Percentiles rank a stretch among this genome's conserved stretches.
phyloP scores from a whole-genome alignment of 2,329 filamentous ascomycete genomes.

The Coniochaeta sp. region DNA sequence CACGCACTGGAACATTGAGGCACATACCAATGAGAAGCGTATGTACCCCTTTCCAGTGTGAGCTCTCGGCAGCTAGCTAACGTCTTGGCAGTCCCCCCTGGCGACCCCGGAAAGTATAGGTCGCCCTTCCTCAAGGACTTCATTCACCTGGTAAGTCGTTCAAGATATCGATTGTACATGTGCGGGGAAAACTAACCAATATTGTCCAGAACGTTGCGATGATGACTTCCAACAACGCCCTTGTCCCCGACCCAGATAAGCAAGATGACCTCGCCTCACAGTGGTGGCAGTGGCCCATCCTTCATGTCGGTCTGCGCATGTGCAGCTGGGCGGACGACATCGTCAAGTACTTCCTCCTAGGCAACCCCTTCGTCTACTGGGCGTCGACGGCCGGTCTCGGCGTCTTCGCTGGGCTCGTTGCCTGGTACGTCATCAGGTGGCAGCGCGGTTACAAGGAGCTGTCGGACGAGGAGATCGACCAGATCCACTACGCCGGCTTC shows the following conservation, averaged over 20 bases:
- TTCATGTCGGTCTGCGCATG: slow-evolving; percentile 95
- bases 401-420: slow-evolving; percentile 62
- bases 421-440: slow-evolving; percentile 90
- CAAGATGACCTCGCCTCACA: slow-evolving; percentile 94
- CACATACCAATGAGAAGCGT: slow-evolving; percentile 90
- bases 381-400: slow-evolving; percentile 75
- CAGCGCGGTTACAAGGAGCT: slow-evolving; percentile 90
- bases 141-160: slow-evolving; percentile 53
- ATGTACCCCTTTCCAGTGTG: slow-evolving; percentile 23
- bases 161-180: background rate
- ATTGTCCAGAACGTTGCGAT: slow-evolving; percentile 81
- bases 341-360: slow-evolving; percentile 97
- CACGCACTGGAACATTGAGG: slow-evolving; percentile 98
- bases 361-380: slow-evolving; percentile 96
- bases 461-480: slow-evolving; percentile 72
- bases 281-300: slow-evolving; percentile 98
- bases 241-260: slow-evolving; percentile 96
- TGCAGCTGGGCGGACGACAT: slow-evolving; percentile 95
- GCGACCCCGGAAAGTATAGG: slow-evolving; percentile 86
- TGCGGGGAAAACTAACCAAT: no score
- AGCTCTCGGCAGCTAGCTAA: slow-evolving; percentile 23
- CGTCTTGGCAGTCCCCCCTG: slow-evolving; percentile 62
- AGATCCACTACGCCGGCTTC: slow-evolving; percentile 87
- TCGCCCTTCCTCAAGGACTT: slow-evolving; percentile 98
- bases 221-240: slow-evolving; percentile 99